phyloP scores from a whole-genome alignment of 257 asterid genomes.

The Solanum dulcamara region DNA sequence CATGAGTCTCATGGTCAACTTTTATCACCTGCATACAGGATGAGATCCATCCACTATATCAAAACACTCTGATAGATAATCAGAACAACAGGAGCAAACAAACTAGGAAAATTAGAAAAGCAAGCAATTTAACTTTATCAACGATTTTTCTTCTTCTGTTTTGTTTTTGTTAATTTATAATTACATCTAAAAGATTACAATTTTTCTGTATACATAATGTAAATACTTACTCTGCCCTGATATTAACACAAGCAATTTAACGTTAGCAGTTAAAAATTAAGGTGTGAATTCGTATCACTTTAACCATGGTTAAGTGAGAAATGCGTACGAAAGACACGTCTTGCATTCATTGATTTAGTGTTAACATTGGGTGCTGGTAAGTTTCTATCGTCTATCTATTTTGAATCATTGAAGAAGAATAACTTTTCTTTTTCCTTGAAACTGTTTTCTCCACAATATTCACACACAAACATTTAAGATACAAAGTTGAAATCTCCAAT shows the following conservation, averaged over 20 bases:
- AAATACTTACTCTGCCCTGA: neutral
- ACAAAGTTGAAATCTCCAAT: neutral
- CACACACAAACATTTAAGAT: neutral
- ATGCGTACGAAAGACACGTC: neutral
- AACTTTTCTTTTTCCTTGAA: neutral
- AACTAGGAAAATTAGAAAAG: neutral
- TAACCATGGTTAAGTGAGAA: neutral
- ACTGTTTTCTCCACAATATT: neutral
- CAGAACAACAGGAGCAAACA: neutral
- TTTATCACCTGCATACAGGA: conserved; percentile 42
- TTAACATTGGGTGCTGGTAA: neutral
- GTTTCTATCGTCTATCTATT: neutral
- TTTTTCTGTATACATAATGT: neutral
- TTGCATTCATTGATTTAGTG: neutral
- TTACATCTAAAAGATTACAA: neutral
- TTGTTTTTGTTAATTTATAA: neutral
- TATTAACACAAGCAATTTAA: neutral
- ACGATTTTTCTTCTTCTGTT: neutral
- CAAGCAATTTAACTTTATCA: neutral
- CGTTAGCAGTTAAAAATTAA: neutral
- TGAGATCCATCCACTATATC: neutral
- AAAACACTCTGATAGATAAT: neutral
- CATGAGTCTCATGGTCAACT: conserved; percentile 66
- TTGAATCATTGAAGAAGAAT: neutral
- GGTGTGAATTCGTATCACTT: neutral